Evolutionary conservation across 1,284 basidiomycete genomes (phyloP).

Genomic region (Ganoderma meredithae): DNA sequence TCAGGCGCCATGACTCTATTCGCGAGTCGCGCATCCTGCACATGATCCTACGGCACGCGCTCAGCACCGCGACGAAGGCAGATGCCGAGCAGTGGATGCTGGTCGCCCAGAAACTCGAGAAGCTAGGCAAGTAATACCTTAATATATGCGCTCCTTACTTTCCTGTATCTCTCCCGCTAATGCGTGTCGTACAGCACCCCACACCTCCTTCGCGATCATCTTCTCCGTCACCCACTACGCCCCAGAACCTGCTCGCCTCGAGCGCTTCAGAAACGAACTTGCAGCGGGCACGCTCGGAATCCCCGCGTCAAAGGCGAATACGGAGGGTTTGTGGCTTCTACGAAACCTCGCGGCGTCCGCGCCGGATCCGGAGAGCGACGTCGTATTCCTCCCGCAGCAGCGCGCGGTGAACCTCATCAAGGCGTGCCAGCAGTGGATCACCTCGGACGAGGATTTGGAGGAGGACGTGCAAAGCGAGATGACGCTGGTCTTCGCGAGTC

Average conservation of each 20-base stretch:
- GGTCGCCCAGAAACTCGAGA: slow-evolving; percentile 69
- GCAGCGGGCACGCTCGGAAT: slow-evolving; percentile 84
- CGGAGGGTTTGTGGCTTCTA: slow-evolving; percentile 74
- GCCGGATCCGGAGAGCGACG: slow-evolving; percentile 80
- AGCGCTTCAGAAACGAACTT: slow-evolving; percentile 89
- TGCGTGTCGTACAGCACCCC: slow-evolving; percentile 58
- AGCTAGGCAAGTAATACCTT: slow-evolving; percentile 55
- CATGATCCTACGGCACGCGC: slow-evolving; percentile 63
- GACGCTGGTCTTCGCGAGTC: slow-evolving; percentile 75
- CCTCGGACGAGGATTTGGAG: slow-evolving; percentile 76
- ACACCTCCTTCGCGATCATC: slow-evolving; percentile 72
- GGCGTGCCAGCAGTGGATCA: slow-evolving; percentile 85
- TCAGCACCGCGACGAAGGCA: slow-evolving; percentile 63
- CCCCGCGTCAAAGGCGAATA: slow-evolving; percentile 65
- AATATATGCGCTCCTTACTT: background rate
- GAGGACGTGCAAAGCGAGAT: slow-evolving; percentile 83
- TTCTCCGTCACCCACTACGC: slow-evolving; percentile 67
- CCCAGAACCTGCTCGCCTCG: slow-evolving; percentile 76
- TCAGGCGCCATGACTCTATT: slow-evolving; percentile 53
- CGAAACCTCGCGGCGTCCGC: slow-evolving; percentile 80
- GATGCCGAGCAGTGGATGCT: slow-evolving; percentile 84
- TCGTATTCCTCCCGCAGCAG: slow-evolving; percentile 88
- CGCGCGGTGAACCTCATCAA: slow-evolving; percentile 92
- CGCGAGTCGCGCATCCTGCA: slow-evolving; percentile 66
- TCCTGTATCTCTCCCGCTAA: slow-evolving; percentile 36